A percentile compares a stretch with the other conserved stretches of the same genome.
Evolutionary conservation across 441 rosid genomes (phyloP).

Genomic region (Euphorbia neoarborescens): DNA sequence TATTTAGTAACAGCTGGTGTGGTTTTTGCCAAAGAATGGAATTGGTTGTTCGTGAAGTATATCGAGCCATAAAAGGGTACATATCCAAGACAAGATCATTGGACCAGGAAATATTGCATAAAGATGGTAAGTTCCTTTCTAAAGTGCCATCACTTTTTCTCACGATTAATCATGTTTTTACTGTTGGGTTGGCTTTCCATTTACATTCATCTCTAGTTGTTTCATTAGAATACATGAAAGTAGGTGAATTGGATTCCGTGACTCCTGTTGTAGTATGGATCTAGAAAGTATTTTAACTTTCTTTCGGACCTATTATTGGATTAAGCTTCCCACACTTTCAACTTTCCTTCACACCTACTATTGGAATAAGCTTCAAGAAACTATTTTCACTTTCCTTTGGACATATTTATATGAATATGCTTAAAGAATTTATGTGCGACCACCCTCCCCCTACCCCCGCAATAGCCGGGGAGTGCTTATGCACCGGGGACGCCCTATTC

Average conservation of each 20-base stretch:
- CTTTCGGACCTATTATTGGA: background rate
- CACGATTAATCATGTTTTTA: slow-evolving; percentile 7
- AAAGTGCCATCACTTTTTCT: slow-evolving; percentile 12
- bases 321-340: background rate
- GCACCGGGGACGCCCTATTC: no score
- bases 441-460: no score
- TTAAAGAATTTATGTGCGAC: no score
- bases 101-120: slow-evolving; percentile 27
- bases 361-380: background rate
- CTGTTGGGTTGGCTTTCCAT: slow-evolving; percentile 4
- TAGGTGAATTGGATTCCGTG: background rate
- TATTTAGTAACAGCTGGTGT: slow-evolving; percentile 80
- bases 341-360: background rate
- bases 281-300: slow-evolving; percentile 1
- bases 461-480: no score
- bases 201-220: slow-evolving; percentile 7
- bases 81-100: slow-evolving; percentile 35
- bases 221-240: slow-evolving; percentile 4
- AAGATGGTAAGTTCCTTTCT: slow-evolving; percentile 37
- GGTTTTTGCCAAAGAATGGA: slow-evolving; percentile 98
- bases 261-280: slow-evolving; percentile 1
- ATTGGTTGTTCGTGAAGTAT: slow-evolving; percentile 74
- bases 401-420: no score
- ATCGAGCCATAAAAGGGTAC: slow-evolving; percentile 56
- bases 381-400: background rate